Conservation (phyloP, 495 filamentous ascomycete species). For the Lepidopterella palustris region DNA sequence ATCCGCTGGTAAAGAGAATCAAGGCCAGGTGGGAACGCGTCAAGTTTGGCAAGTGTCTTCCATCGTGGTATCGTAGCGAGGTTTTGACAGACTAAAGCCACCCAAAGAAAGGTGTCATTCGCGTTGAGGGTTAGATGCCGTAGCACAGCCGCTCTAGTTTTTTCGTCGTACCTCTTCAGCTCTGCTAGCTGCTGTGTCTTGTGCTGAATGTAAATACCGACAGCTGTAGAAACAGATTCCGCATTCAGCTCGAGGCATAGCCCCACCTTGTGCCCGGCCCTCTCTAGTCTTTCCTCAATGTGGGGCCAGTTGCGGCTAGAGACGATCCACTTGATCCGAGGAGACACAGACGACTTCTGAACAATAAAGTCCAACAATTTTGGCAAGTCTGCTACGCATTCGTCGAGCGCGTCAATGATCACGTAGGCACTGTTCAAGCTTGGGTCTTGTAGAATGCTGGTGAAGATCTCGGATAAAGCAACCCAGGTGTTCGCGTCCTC, state of each 20-base stretch:
- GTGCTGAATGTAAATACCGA: no score
- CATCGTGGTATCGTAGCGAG: no score
- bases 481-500: constrained; percentile 35
- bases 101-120: no score
- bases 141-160: no score
- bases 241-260: constrained; percentile 34
- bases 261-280: constrained; percentile 7
- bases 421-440: constrained; percentile 27
- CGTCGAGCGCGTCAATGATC: constrained; percentile 12
- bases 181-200: no score
- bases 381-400: neutral
- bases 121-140: no score
- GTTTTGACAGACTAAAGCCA: no score
- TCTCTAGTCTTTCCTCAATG: constrained; percentile 33
- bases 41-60: no score
- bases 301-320: constrained; percentile 32
- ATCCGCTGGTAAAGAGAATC: no score
- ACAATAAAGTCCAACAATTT: constrained; percentile 21
- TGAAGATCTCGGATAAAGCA: constrained; percentile 29
- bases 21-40: no score
- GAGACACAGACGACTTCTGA: constrained; percentile 9
- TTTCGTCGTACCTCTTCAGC: no score
- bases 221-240: no score
- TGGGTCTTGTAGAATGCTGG: constrained; percentile 33
- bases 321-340: constrained; percentile 37